A percentile compares a stretch with the other conserved stretches of the same genome.
Evolutionary conservation across 2,329 filamentous ascomycete genomes (phyloP).

Genomic region (Aspergillus carbonarius): DNA sequence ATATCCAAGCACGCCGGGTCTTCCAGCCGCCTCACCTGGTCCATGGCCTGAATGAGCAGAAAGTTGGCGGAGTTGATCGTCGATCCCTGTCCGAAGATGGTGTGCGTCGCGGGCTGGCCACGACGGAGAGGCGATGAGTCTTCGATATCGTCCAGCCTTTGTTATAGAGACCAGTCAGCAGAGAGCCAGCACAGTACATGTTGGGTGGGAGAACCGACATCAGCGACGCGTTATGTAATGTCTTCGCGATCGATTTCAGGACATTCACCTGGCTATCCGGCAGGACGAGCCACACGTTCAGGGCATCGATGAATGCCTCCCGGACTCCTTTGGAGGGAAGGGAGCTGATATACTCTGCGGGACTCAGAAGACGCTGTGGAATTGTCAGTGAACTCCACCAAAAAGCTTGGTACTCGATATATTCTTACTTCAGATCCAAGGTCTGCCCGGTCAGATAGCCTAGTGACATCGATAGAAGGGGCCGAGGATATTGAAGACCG

Average conservation of each 20-base stretch:
- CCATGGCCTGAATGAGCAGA: conserved; percentile 40
- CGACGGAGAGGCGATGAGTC: conserved; percentile 44
- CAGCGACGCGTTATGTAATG: conserved; percentile 43
- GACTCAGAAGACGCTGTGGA: conserved; percentile 1
- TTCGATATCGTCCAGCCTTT: conserved; percentile 47
- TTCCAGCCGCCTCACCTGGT: conserved; percentile 32
- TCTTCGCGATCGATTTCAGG: conserved; percentile 36
- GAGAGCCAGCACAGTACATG: background rate
- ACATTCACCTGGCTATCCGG: conserved; percentile 31
- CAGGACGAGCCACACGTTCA: conserved; percentile 40
- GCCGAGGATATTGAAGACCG: background rate
- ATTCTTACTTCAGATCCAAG: background rate
- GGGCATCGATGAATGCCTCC: conserved; percentile 36
- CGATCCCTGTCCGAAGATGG: conserved; percentile 44
- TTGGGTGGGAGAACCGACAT: conserved; percentile 21
- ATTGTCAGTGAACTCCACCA: background rate
- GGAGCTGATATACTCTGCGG: conserved; percentile 29
- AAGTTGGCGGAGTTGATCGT: conserved; percentile 51
- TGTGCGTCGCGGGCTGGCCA: conserved; percentile 44
- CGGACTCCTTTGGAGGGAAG: conserved; percentile 42
- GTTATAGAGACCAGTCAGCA: background rate
- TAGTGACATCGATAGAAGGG: background rate
- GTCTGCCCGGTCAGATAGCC: background rate
- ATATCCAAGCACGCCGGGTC: conserved; percentile 35
- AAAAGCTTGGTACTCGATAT: too few relatives aligned